A percentile compares a stretch with the other conserved stretches of the same genome.
phyloP scores from a whole-genome alignment of 257 asterid species.

The Anisodus tanguticus region DNA sequence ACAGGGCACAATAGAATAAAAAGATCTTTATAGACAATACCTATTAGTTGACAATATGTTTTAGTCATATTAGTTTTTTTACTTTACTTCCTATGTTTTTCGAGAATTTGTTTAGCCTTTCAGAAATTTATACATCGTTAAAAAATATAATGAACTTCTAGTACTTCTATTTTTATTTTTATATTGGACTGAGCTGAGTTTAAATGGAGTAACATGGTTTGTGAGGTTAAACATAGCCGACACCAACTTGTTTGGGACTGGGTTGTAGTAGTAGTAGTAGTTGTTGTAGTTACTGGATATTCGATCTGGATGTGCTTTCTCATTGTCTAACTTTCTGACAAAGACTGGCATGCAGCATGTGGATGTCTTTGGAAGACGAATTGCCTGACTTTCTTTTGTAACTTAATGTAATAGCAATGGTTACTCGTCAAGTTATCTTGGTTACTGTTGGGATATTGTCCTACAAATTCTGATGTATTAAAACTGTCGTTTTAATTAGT shows the following conservation, averaged over 20 bases:
- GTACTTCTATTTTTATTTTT: neutral
- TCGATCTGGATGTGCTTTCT: conserved; percentile 10
- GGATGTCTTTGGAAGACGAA: neutral
- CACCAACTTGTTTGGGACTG: neutral
- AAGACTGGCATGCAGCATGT: neutral
- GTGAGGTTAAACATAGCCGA: neutral
- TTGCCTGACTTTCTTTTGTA: neutral
- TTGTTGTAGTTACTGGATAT: neutral
- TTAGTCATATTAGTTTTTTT: neutral
- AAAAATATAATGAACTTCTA: neutral
- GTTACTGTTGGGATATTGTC: conserved; percentile 22
- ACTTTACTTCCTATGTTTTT: neutral
- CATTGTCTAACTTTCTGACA: conserved; percentile 13
- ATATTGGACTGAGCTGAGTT: conserved; percentile 11
- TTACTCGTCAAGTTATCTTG: neutral
- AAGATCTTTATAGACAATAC: neutral
- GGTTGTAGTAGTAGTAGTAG: neutral
- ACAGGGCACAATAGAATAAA: neutral
- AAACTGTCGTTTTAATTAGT: neutral
- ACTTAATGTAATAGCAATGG: neutral
- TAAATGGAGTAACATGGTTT: conserved; percentile 1
- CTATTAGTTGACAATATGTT: neutral
- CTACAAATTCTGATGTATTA: neutral
- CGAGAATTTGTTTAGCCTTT: too few relatives aligned
- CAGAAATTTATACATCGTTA: too few relatives aligned